Percentiles rank a stretch among this genome's conserved stretches.
Conservation (phyloP, 208 protist species). For the Leishmania amazonensis region DNA sequence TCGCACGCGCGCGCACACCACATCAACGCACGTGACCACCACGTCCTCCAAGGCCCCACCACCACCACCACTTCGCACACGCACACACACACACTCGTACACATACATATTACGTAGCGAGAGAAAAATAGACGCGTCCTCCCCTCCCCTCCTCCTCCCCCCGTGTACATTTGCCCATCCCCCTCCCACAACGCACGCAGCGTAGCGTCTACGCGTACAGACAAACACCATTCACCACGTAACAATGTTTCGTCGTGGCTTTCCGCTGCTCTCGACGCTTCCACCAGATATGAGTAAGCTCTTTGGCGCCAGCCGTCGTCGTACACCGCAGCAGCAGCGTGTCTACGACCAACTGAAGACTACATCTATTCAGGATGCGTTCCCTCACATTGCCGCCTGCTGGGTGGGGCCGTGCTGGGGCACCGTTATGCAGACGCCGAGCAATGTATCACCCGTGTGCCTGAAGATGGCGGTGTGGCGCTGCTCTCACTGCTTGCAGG, state of each 20-base stretch:
- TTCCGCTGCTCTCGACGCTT: constrained; percentile 2
- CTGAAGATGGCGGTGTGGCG: constrained; percentile 81
- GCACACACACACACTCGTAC: no score
- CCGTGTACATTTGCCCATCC: not conserved
- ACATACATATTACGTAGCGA: not conserved
- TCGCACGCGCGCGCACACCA: not conserved
- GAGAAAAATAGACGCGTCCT: not conserved
- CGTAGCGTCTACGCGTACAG: not conserved
- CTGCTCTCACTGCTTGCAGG: constrained; percentile 74
- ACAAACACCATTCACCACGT: not conserved
- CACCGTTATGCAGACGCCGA: constrained; percentile 82
- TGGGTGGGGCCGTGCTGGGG: constrained; percentile 91
- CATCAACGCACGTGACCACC: not conserved
- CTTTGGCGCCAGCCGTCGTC: constrained; percentile 55
- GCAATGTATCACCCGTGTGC: constrained; percentile 68
- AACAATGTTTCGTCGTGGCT: constrained; percentile 6
- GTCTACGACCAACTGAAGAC: constrained; percentile 67
- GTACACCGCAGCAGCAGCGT: constrained; percentile 51
- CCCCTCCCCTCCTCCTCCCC: not conserved
- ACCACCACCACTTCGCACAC: not conserved
- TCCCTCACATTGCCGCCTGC: constrained; percentile 85
- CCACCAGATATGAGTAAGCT: constrained; percentile 47
- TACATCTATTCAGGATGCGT: constrained; percentile 68
- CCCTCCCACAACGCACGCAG: not conserved
- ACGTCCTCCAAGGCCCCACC: not conserved